Conservation (phyloP, 108 stramenopile genomes). For the Cylindrotheca fusiformis region DNA sequence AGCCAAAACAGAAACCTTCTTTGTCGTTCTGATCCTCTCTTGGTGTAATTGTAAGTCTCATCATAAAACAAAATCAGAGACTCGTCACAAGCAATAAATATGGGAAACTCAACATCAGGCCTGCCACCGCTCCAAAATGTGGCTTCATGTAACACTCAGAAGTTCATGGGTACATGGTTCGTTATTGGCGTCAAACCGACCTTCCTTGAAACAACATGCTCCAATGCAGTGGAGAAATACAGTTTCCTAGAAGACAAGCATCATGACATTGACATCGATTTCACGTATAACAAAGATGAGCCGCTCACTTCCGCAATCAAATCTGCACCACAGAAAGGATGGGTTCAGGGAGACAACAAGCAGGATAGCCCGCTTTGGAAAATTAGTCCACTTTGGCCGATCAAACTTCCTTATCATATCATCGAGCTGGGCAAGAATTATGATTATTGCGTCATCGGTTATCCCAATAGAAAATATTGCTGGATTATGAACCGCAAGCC, state of each 20-base stretch:
- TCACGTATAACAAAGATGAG: slow-evolving; percentile 48
- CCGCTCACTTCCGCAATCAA: slow-evolving; percentile 43
- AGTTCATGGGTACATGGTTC: slow-evolving; percentile 71
- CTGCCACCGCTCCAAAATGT: slow-evolving; percentile 37
- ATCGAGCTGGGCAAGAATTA: slow-evolving; percentile 50
- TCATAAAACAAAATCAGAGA: too few relatives aligned
- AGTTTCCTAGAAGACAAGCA: slow-evolving; percentile 23
- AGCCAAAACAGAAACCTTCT: too few relatives aligned
- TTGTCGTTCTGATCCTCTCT: too few relatives aligned
- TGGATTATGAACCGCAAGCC: slow-evolving; percentile 65
- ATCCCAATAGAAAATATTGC: slow-evolving; percentile 46
- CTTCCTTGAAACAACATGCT: slow-evolving; percentile 46
- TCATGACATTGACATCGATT: slow-evolving; percentile 59
- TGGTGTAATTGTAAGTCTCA: too few relatives aligned
- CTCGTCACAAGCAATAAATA: slow-evolving; percentile 18
- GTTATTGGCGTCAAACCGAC: slow-evolving; percentile 66
- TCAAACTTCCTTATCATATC: slow-evolving; percentile 59
- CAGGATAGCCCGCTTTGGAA: slow-evolving; percentile 43
- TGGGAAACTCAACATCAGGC: slow-evolving; percentile 37
- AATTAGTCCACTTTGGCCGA: slow-evolving; percentile 51
- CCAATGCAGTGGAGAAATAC: slow-evolving; percentile 64
- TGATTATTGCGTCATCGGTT: slow-evolving; percentile 46
- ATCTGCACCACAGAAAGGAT: slow-evolving; percentile 57
- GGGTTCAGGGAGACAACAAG: slow-evolving; percentile 37
- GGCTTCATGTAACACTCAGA: slow-evolving; percentile 28